phyloP scores from a whole-genome alignment of 2,329 filamentous ascomycete species.

The Penicillium sp. region DNA sequence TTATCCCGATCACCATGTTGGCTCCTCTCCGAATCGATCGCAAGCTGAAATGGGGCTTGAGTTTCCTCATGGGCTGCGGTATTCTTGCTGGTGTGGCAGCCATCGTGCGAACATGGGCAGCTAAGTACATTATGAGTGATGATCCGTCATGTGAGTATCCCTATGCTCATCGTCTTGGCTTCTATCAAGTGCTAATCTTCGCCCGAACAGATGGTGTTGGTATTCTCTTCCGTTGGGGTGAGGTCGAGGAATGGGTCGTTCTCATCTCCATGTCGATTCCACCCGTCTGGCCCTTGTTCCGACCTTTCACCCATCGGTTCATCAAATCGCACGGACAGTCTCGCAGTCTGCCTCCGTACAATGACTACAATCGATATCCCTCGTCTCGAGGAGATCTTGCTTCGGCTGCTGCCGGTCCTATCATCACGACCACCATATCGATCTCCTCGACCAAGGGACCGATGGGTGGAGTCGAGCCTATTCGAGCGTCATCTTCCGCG shows the following conservation, averaged over 20 bases:
- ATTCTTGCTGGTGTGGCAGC: slow-evolving; percentile 23
- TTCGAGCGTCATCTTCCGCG: slow-evolving; percentile 8
- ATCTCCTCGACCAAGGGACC: slow-evolving; percentile 14
- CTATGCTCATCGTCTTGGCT: too few relatives aligned
- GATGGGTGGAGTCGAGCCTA: slow-evolving; percentile 4
- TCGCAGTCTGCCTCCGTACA: slow-evolving; percentile 2
- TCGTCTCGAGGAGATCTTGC: slow-evolving; percentile 10
- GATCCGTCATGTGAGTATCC: slow-evolving; percentile 20
- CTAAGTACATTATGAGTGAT: slow-evolving; percentile 17
- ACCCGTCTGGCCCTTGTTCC: slow-evolving; percentile 25
- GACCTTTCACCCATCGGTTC: slow-evolving; percentile 21
- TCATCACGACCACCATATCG: slow-evolving; percentile 20
- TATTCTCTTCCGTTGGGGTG: slow-evolving; percentile 23
- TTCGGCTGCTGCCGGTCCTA: slow-evolving; percentile 11
- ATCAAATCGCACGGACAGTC: slow-evolving; percentile 14
- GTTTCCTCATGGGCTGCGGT: slow-evolving; percentile 26
- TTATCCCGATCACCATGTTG: slow-evolving; percentile 22
- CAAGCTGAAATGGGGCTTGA: slow-evolving; percentile 25
- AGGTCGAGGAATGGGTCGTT: slow-evolving; percentile 27
- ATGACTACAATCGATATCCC: slow-evolving; percentile 8
- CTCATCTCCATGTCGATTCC: slow-evolving; percentile 28
- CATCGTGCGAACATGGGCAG: slow-evolving; percentile 24
- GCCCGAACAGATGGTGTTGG: slow-evolving; percentile 17
- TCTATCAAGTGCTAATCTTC: background rate
- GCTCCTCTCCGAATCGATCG: slow-evolving; percentile 22